Percentiles rank a stretch among this genome's conserved stretches.
Conservation (phyloP, 1,284 basidiomycete species). For the Fistulinella staudtii region DNA sequence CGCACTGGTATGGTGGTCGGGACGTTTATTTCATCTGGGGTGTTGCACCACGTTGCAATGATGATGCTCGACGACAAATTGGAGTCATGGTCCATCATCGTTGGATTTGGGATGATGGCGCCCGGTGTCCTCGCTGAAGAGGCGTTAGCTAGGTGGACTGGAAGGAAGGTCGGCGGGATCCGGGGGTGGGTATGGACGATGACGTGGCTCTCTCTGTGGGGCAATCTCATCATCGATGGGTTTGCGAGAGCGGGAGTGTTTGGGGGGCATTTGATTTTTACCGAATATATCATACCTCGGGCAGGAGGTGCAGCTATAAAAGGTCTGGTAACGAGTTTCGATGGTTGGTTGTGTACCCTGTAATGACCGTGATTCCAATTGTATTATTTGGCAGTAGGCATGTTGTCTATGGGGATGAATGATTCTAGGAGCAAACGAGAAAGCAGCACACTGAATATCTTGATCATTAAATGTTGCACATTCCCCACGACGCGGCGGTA, state of each 20-base stretch:
- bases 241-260: slow-evolving; percentile 46
- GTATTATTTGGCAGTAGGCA: too few relatives aligned
- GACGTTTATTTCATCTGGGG: slow-evolving; percentile 50
- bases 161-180: slow-evolving; percentile 38
- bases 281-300: slow-evolving; percentile 15
- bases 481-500: too few relatives aligned
- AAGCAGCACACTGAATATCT: too few relatives aligned
- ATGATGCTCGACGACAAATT: slow-evolving; percentile 49
- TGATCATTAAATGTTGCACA: too few relatives aligned
- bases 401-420: too few relatives aligned
- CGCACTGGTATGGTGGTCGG: slow-evolving; percentile 45
- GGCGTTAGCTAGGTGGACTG: slow-evolving; percentile 29
- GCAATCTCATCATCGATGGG: slow-evolving; percentile 44
- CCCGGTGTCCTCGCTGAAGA: slow-evolving; percentile 48
- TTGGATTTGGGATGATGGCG: slow-evolving; percentile 55
- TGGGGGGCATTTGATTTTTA: slow-evolving; percentile 7
- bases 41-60: slow-evolving; percentile 49
- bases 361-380: not conserved
- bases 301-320: slow-evolving; percentile 13
- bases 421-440: too few relatives aligned
- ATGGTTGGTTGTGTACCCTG: slow-evolving; percentile 16
- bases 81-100: slow-evolving; percentile 40
- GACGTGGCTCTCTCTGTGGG: slow-evolving; percentile 47
- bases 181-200: slow-evolving; percentile 44
- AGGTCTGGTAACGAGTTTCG: slow-evolving; percentile 10